Evolutionary conservation across 2,329 filamentous ascomycete species (phyloP).

Genomic region (Ascochyta pisi): DNA sequence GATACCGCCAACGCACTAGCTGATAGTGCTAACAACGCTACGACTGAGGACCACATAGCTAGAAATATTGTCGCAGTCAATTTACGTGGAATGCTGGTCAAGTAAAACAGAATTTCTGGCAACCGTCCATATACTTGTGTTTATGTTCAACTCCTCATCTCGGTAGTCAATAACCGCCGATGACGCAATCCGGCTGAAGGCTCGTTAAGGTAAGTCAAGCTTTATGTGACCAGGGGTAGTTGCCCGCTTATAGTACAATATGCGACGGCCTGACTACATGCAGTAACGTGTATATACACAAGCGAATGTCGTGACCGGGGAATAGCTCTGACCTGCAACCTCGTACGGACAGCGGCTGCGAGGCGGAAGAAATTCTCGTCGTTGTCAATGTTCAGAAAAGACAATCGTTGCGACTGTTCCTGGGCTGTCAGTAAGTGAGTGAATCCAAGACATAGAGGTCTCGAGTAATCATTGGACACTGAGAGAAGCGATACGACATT

Average conservation of each 20-base stretch:
- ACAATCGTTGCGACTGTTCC: background rate
- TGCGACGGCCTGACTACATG: constrained; percentile 1
- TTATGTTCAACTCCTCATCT: constrained; percentile 8
- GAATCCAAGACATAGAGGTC: background rate
- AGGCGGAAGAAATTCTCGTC: background rate
- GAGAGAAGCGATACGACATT: background rate
- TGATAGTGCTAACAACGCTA: constrained; percentile 2
- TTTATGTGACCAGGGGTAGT: background rate
- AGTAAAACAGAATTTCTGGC: background rate
- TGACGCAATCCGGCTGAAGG: constrained; percentile 18
- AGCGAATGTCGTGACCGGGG: constrained; percentile 1
- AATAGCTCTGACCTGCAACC: background rate
- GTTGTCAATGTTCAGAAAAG: background rate
- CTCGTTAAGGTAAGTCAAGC: constrained; percentile 13
- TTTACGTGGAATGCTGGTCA: background rate
- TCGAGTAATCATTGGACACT: background rate
- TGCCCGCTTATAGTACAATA: constrained; percentile 10
- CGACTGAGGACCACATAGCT: constrained; percentile 9
- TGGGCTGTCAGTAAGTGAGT: background rate
- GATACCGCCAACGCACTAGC: constrained; percentile 1
- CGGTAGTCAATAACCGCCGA: constrained; percentile 10
- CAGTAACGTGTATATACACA: background rate
- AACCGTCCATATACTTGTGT: constrained; percentile 1
- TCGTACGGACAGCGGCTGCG: background rate
- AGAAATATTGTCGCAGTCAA: background rate